Base-by-base conservation (phyloP, 768 basidiomycete genomes). In the Kwoniella mangroviensis region DNA sequence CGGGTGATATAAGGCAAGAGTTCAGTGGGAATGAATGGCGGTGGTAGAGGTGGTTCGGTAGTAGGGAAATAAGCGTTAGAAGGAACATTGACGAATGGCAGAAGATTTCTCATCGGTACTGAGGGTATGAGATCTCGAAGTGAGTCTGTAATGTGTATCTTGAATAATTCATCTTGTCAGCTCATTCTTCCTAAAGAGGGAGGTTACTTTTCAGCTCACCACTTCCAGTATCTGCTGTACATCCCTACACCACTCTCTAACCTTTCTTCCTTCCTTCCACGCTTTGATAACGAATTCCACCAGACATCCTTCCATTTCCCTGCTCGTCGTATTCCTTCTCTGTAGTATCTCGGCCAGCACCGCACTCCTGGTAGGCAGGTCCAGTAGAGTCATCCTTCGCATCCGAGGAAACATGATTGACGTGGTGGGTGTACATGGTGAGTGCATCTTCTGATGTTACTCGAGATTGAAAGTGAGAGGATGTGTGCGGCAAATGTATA, bases 241-340 rank as follows among this genome's bases (percentile, higher is more conserved):
- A 3, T 75, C 77, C 22, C 54, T 56, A 67, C 77, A 75, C 69
- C 71, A 75, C 3, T 75, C 71, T 88, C 91, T 19, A 84, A 87
- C 1, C 89, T 91, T 0, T 83, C 84, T 21, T 90, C 91, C 4
- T 69, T 80, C 26, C 73, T 52, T 22, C 56, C 74, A 43, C n/a
- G 58, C 54, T 21, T 63, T 40, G 54, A 72, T 68, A 0, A 68
- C 73, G 51, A 53, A 77, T 58, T 77, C 75, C 11, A 71, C 71
- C 41, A 76, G 34, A n/a, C 68, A 26, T 66, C 73, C 67, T 24
- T 58, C 68, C 11, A 34, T 45, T 41, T 63, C 54, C 22, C 55
- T 57, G 12, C 26, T n/a, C 4, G n/a, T 41, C 2, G 58, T n/a
- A 19, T 41, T 24, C 52, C 67, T 28, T 21, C 45, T 55, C 60